Conservation (phyloP, 768 basidiomycete species). For the Phanerochaete carnosa region DNA sequence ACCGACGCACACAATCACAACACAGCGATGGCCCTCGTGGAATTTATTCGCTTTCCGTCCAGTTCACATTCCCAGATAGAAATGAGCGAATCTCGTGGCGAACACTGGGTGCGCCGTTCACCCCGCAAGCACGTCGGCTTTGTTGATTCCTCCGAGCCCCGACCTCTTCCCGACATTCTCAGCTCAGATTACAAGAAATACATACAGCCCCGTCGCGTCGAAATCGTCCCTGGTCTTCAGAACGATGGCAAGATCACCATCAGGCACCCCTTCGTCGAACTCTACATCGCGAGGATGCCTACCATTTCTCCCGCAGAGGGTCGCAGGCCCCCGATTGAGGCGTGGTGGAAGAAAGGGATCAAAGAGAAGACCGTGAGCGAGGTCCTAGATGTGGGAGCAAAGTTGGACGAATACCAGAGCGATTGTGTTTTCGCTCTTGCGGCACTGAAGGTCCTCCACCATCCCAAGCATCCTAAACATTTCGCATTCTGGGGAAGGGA, state of each 20-base stretch:
- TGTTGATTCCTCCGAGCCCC: slow-evolving; percentile 20
- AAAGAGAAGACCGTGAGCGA: slow-evolving; percentile 10
- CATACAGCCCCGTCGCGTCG: slow-evolving; percentile 19
- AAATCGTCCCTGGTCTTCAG: slow-evolving; percentile 34
- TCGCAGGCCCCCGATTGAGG: slow-evolving; percentile 2
- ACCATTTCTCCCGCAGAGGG: slow-evolving; percentile 28
- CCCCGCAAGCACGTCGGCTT: slow-evolving; percentile 13
- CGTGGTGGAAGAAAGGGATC: slow-evolving; percentile 2
- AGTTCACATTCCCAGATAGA: slow-evolving; percentile 28
- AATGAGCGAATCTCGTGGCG: slow-evolving; percentile 35
- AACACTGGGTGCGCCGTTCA: slow-evolving; percentile 20
- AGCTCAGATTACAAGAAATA: slow-evolving; percentile 16
- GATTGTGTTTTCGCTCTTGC: slow-evolving; percentile 50
- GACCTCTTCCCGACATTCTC: slow-evolving; percentile 17
- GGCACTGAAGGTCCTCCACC: slow-evolving; percentile 57
- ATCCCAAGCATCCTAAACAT: slow-evolving; percentile 52
- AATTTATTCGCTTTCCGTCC: slow-evolving; percentile 17
- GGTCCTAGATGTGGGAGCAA: slow-evolving; percentile 4
- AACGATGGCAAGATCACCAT: slow-evolving; percentile 41
- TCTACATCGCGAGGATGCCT: slow-evolving; percentile 46
- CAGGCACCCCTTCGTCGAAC: slow-evolving; percentile 45
- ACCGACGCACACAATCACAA: not conserved
- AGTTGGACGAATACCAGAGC: slow-evolving; percentile 22
- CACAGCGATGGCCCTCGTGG: slow-evolving; percentile 15
- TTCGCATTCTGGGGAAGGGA: slow-evolving; percentile 63